phyloP scores from a whole-genome alignment of 2,329 filamentous ascomycete genomes.

The Cytospora mali region DNA sequence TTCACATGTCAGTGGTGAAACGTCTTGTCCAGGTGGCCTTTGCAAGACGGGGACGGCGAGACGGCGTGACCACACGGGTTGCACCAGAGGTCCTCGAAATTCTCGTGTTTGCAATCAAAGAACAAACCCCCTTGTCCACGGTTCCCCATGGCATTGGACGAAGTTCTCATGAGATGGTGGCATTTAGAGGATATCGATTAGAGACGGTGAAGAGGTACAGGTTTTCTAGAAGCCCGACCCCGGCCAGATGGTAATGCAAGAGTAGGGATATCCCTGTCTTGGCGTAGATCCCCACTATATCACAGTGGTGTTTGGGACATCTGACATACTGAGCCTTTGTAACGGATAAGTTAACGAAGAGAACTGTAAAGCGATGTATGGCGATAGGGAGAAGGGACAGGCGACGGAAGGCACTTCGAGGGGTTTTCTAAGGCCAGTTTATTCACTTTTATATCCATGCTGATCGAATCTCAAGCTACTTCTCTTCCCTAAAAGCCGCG shows the following conservation, averaged over 20 bases:
- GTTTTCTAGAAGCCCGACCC: slow-evolving; percentile 18
- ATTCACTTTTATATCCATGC: too few relatives aligned
- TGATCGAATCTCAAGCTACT: too few relatives aligned
- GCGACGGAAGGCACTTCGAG: too few relatives aligned
- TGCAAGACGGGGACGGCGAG: not conserved
- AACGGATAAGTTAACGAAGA: too few relatives aligned
- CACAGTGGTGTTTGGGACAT: not conserved
- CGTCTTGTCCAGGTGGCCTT: not conserved
- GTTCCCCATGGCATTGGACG: not conserved
- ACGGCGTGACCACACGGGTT: too few relatives aligned
- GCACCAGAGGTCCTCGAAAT: not conserved
- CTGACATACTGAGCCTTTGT: not conserved
- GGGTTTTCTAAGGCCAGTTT: too few relatives aligned
- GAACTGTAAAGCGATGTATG: too few relatives aligned
- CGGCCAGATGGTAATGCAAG: not conserved
- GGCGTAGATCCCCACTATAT: not conserved
- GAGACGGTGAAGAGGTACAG: not conserved
- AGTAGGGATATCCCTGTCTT: slow-evolving; percentile 13
- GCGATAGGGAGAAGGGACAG: too few relatives aligned
- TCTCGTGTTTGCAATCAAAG: not conserved
- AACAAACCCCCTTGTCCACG: not conserved
- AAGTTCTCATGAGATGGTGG: not conserved
- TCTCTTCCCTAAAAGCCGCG: not conserved
- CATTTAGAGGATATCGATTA: not conserved
- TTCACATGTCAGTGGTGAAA: slow-evolving; percentile 15